phyloP scores from a whole-genome alignment of 768 basidiomycete species.

The Tephrocybe sp. region DNA sequence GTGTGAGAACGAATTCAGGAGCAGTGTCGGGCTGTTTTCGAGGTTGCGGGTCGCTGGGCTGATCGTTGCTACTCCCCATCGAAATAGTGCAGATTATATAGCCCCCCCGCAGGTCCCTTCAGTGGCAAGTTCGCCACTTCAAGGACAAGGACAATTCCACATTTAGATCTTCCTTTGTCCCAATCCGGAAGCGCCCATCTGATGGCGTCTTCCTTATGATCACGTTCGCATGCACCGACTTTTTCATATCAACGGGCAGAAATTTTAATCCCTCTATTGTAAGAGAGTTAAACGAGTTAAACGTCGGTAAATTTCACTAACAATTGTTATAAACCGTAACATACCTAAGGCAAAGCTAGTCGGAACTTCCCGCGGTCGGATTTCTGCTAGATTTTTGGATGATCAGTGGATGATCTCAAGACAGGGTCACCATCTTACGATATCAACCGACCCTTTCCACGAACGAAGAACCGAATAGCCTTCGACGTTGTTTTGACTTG shows the following conservation, averaged over 20 bases:
- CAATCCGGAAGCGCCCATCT: slow-evolving; percentile 6
- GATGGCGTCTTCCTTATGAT: slow-evolving; percentile 6
- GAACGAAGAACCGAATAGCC: background rate
- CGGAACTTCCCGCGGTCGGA: too few relatives aligned
- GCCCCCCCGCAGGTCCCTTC: slow-evolving; percentile 4
- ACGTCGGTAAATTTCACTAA: background rate
- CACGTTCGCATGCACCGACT: background rate
- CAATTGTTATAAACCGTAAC: background rate
- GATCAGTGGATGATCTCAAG: background rate
- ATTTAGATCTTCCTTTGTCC: slow-evolving; percentile 32
- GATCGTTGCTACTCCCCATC: slow-evolving; percentile 11
- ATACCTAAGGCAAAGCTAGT: background rate
- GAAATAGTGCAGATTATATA: slow-evolving; percentile 28
- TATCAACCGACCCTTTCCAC: background rate
- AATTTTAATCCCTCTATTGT: too few relatives aligned
- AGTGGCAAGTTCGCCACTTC: slow-evolving; percentile 3
- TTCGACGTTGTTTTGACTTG: background rate
- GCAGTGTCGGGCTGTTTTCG: background rate
- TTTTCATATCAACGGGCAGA: slow-evolving; percentile 5
- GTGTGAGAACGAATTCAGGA: slow-evolving; percentile 5
- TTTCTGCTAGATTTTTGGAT: background rate
- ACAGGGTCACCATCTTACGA: background rate
- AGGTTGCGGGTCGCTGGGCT: slow-evolving; percentile 6
- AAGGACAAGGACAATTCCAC: slow-evolving; percentile 31
- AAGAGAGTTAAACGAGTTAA: too few relatives aligned